Evolutionary conservation across 352 stramenopile genomes (phyloP).

Genomic region (Albugo laibachii): DNA sequence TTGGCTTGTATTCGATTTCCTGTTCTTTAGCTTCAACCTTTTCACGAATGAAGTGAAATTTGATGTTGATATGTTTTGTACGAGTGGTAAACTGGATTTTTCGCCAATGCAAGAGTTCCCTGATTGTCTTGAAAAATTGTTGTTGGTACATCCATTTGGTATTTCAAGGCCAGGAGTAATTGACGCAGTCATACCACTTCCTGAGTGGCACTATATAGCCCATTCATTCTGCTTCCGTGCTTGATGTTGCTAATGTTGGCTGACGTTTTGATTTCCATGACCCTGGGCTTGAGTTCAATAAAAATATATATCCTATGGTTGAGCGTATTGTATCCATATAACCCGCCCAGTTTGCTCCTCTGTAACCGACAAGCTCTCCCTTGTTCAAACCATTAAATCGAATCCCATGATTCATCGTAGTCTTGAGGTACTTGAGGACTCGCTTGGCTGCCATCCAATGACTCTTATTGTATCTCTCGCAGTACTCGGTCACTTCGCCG

Average conservation of each 20-base stretch:
- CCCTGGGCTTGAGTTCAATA: constrained; percentile 3
- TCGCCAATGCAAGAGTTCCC: constrained; percentile 2
- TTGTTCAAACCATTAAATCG: too few species aligned
- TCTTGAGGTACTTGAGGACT: too few species aligned
- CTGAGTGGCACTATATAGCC: constrained; percentile 2
- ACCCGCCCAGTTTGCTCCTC: constrained; percentile 8
- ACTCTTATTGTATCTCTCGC: too few species aligned
- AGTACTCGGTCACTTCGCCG: too few species aligned
- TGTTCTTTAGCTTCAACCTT: constrained; percentile 1
- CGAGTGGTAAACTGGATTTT: constrained; percentile 1
- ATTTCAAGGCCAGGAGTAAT: not conserved
- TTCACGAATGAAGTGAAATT: constrained; percentile 4
- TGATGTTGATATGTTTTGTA: constrained; percentile 3
- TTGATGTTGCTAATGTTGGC: constrained; percentile 3
- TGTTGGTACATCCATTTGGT: not conserved
- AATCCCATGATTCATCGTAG: too few species aligned
- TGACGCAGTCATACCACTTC: not conserved
- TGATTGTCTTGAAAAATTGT: constrained; percentile 3
- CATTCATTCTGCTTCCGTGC: constrained; percentile 5
- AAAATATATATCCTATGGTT: constrained; percentile 4
- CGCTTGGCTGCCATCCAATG: too few species aligned
- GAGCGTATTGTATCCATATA: not conserved
- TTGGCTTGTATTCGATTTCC: constrained; percentile 1
- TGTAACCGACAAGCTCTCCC: not conserved
- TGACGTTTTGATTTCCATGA: constrained; percentile 5